Conservation (phyloP, 2,329 filamentous ascomycete species). For the Ophidiomyces ophidiicola region DNA sequence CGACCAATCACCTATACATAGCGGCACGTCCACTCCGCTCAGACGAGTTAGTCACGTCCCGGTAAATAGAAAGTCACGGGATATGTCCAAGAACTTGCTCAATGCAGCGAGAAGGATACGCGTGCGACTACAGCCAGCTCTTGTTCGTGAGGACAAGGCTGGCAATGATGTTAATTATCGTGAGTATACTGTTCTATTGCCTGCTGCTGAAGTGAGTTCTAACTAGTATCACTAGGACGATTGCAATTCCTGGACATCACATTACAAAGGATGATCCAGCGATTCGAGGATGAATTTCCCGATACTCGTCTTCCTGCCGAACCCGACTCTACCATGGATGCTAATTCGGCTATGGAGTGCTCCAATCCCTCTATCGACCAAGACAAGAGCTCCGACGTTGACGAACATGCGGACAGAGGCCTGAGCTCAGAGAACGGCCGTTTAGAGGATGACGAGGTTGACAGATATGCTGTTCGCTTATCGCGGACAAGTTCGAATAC, state of each 20-base stretch:
- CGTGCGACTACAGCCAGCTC: slow-evolving; percentile 65
- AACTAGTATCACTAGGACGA: slow-evolving; percentile 43
- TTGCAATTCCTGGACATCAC: slow-evolving; percentile 81
- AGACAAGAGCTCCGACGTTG: slow-evolving; percentile 4
- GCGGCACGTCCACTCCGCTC: slow-evolving; percentile 44
- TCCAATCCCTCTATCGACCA: slow-evolving; percentile 25
- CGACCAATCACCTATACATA: slow-evolving; percentile 34
- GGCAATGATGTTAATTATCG: slow-evolving; percentile 67
- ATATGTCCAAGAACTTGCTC: slow-evolving; percentile 85
- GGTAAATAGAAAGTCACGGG: slow-evolving; percentile 58
- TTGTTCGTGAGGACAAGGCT: slow-evolving; percentile 59
- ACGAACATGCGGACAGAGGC: slow-evolving; percentile 15
- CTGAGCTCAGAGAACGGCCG: slow-evolving; percentile 26
- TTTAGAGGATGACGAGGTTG: slow-evolving; percentile 31
- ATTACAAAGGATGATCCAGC: slow-evolving; percentile 77
- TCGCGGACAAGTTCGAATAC: slow-evolving; percentile 54
- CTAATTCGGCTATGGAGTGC: slow-evolving; percentile 20
- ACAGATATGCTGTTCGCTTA: slow-evolving; percentile 37
- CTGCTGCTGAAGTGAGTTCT: slow-evolving; percentile 3
- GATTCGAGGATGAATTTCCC: slow-evolving; percentile 93
- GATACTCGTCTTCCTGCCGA: slow-evolving; percentile 53
- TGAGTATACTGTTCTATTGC: slow-evolving; percentile 36
- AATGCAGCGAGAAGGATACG: slow-evolving; percentile 82
- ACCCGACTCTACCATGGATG: slow-evolving; percentile 18
- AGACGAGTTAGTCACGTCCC: slow-evolving; percentile 39